Percentiles rank a stretch among this genome's conserved stretches.
phyloP scores from a whole-genome alignment of 2,329 filamentous ascomycete species.

The Pseudogymnoascus sp. region DNA sequence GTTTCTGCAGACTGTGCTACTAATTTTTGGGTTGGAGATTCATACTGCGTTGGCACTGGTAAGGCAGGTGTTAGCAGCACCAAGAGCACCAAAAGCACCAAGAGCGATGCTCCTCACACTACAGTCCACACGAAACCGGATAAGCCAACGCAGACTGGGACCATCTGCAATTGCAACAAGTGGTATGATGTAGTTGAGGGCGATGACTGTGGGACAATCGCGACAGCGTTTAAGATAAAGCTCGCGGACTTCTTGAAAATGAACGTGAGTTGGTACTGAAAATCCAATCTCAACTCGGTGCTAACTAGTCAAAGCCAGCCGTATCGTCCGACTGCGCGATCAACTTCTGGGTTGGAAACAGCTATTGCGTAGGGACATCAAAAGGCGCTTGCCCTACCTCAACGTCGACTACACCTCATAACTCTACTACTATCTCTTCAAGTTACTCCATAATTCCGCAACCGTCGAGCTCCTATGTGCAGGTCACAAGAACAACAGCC shows the following conservation, averaged over 20 bases:
- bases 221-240: neutral
- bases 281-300: neutral
- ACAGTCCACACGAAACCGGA: constrained; percentile 2
- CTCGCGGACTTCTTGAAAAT: constrained; percentile 9
- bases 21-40: constrained; percentile 23
- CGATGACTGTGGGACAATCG: constrained; percentile 8
- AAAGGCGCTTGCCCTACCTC: constrained; percentile 12
- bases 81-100: neutral
- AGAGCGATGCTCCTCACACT: constrained; percentile 3
- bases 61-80: constrained; percentile 2
- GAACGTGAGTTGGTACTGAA: neutral
- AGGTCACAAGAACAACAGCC: constrained; percentile 9
- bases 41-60: constrained; percentile 25
- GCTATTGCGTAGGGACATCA: constrained; percentile 25
- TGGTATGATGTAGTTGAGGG: constrained; percentile 11
- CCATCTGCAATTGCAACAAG: constrained; percentile 10
- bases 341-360: constrained; percentile 23
- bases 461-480: constrained; percentile 5
- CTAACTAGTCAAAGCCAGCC: constrained; percentile 22
- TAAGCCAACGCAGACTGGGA: neutral
- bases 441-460: constrained; percentile 11
- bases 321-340: constrained; percentile 23
- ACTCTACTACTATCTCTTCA: constrained; percentile 9
- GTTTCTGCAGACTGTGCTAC: constrained; percentile 19
- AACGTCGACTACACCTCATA: constrained; percentile 13